These are phyloP conservation scores for Leishmania turanica DNA, from an alignment of 208 protist genomes.

Conservation along the genomic window DNA sequence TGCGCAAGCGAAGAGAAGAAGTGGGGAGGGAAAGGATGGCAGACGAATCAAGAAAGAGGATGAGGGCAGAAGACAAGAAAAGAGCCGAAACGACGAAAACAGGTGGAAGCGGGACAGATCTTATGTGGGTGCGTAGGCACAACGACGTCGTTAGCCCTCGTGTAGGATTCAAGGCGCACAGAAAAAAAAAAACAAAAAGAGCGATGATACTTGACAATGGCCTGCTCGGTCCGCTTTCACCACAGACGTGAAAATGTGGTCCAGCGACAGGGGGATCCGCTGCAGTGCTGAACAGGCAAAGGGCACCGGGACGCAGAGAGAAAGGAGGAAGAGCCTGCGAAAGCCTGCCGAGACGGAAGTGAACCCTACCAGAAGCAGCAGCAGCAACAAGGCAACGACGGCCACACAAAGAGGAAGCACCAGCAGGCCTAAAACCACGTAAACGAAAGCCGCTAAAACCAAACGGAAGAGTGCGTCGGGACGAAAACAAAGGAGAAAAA, in stretches of 20 bases:
- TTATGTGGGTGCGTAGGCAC: not conserved
- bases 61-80: not conserved
- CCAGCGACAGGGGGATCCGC: not conserved
- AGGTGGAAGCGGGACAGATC: not conserved
- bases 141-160: not conserved
- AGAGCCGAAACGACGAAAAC: not conserved
- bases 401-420: not conserved
- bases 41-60: not conserved
- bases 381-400: not conserved
- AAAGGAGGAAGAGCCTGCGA: not conserved
- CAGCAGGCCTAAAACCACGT: not conserved
- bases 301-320: not conserved
- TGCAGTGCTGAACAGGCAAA: not conserved
- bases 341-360: not conserved
- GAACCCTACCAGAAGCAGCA: not conserved
- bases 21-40: not conserved
- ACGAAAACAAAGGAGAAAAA: not conserved
- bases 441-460: not conserved
- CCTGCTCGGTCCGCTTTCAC: not conserved
- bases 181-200: not conserved
- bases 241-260: not conserved
- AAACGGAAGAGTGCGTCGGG: not conserved
- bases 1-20: not conserved
- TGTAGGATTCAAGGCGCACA: not conserved
- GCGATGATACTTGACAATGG: not conserved